A percentile compares a stretch with the other conserved stretches of the same genome.
These are phyloP conservation scores for Acanthamoeba healyi DNA, from an alignment of 208 protist genomes.

Conservation along the genomic window DNA sequence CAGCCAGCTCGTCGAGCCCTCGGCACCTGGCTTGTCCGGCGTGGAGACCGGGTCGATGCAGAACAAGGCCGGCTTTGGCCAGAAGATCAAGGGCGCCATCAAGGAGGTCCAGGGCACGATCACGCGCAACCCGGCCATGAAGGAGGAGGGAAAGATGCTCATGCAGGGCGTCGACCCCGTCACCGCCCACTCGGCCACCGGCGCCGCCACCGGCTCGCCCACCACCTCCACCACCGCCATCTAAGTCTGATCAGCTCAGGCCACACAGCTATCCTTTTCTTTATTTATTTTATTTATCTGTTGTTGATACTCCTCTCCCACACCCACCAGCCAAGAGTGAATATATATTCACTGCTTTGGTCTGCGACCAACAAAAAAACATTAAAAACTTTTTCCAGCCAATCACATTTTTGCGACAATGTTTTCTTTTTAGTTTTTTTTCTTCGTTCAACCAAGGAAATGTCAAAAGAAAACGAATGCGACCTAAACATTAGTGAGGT, in stretches of 20 bases:
- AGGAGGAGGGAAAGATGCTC: constrained; percentile 17
- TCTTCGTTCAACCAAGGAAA: too few species aligned
- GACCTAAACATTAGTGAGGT: too few species aligned
- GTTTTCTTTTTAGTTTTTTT: too few species aligned
- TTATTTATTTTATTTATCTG: too few species aligned
- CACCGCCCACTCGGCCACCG: neutral
- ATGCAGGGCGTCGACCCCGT: constrained; percentile 26
- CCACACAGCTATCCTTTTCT: too few species aligned
- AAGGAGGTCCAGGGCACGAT: constrained; percentile 22
- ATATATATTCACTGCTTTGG: too few species aligned
- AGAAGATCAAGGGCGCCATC: constrained; percentile 48
- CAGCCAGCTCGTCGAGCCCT: neutral
- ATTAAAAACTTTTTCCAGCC: too few species aligned
- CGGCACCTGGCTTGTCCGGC: neutral
- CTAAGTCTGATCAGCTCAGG: neutral
- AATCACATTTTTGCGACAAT: too few species aligned
- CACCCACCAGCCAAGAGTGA: too few species aligned
- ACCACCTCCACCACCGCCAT: neutral
- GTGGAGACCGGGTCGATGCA: neutral
- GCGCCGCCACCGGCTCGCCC: neutral
- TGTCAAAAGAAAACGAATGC: too few species aligned
- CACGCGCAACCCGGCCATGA: constrained; percentile 22
- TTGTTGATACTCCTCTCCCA: too few species aligned
- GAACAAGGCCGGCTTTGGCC: neutral
- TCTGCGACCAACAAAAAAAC: too few species aligned